These are phyloP conservation scores for Leucaena leucocephala DNA, from an alignment of 306 rosid species.

Conservation along the genomic window DNA sequence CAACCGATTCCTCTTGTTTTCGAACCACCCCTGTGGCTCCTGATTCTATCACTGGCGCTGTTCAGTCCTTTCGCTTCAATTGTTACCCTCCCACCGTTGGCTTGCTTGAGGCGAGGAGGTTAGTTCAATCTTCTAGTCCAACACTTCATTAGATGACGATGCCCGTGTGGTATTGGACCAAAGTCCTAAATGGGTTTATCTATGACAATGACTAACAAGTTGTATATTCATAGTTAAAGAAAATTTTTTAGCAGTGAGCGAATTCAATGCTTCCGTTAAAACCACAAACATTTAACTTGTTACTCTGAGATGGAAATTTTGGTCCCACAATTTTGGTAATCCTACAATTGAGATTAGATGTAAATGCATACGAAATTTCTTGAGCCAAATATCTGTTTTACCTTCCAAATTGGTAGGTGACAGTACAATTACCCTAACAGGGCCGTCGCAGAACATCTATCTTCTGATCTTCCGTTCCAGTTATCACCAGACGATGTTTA, in stretches of 20 bases:
- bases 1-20: conserved; percentile 45
- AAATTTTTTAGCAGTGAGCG: background rate
- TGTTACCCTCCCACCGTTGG: conserved; percentile 56
- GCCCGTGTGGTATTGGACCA: background rate
- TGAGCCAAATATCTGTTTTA: background rate
- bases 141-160: background rate
- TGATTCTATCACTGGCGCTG: conserved; percentile 44
- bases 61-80: conserved; percentile 54
- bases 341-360: background rate
- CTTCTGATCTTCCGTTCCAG: conserved; percentile 44
- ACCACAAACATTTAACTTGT: background rate
- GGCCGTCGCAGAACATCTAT: conserved; percentile 52
- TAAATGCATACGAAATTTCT: background rate
- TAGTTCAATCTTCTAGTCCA: background rate
- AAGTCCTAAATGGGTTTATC: background rate
- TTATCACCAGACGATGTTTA: conserved; percentile 45
- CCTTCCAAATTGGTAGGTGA: conserved; percentile 3
- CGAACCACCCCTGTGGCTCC: conserved; percentile 38
- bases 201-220: background rate
- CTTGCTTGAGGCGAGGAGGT: conserved; percentile 57
- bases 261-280: background rate
- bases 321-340: background rate
- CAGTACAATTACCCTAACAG: conserved; percentile 31
- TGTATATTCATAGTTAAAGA: background rate
- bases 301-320: background rate